Evolutionary conservation across 129 eudicot genomes (phyloP), one percentile per base, ranked within the genome.

Genomic region (Chrysanthemum lavandulifolium): DNA sequence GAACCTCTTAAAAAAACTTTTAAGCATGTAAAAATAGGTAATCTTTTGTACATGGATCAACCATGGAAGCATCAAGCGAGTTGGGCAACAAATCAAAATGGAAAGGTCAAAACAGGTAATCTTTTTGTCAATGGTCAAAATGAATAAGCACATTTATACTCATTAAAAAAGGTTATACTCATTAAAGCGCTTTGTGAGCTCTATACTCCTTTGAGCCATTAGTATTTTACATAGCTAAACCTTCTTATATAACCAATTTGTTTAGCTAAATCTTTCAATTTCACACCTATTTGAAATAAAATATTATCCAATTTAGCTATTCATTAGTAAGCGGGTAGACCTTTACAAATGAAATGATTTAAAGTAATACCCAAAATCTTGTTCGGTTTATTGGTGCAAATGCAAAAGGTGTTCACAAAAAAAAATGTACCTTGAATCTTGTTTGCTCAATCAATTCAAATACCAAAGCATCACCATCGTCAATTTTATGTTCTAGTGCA

Each of bases 381-480:
- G 27, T 73, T 51, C n/a, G 59, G 53, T 73, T 49, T 43, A 72
- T 43, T 43, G 15, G 45, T 10, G 13, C 1, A 66, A 67, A 66
- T 2, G 29, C 57, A 29, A 67, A 67, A 21, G 48, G 40, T 19
- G 13, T 64, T 70, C 48, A 15, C 65, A 54, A 12, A 10, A 2
- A 16, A 61, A 47, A 73, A 27, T 10, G 11, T 68, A 87, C 97
- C 94, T 87, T 90, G 61, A 91, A 91, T 76, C 82, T 78, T 33
- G 80, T 85, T 60, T 74, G 86, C 67, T 91, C 86, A 66, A 75
- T 60, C 82, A 91, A 71, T 82, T 91, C 88, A 63, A 91, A 91
- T 48, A 91, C 83, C 66, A 91, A 71, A 81, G 97, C 97, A 85
- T 91, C 97, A 65, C 97, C 97, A 73, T 91, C 97, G 2, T 91